Base-by-base conservation (phyloP, 2,329 filamentous ascomycete species). In the Ophiostoma piceae region DNA sequence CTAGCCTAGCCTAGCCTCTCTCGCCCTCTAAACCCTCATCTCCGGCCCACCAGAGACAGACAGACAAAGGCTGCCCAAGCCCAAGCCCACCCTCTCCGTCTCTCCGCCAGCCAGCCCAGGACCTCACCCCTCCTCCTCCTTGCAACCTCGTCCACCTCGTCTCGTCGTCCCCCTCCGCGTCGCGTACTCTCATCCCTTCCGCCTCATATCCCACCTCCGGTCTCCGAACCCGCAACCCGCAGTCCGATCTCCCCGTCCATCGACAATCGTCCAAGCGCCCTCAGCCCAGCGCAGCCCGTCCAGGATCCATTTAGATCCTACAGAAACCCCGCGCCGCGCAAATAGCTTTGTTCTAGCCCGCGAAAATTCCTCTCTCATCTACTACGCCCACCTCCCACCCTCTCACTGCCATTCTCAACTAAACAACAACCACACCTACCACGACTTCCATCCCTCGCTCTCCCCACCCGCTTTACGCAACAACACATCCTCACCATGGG, bases 401-500 rank as follows among this genome's bases (percentile, higher is more conserved):
- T 22, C 57, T 12, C 57, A 62, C 32, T 62, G 12, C 57, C 57
- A 62, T 64, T 37, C 29, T 64, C 60, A 16, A 65, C 62, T 39
- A 37, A 22, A 39, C 62, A 65, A 39, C 35, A n/a, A 65, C 62
- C 39, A 47, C 65, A 32, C 32, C 65, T 68, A n/a, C 57, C 60
- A 66, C 43, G 16, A 26, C 22, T 8, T 14, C 69, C 7, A 47
- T 19, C 2, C 39, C 19, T n/a, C 19, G 66, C 47, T 66, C 70
- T 39, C 43, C 9, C 60, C 41, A 16, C 60, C 62, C 16, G 39
- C 68, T 57, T 41, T 51, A 35, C 65, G 41, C 70, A 66, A 32
- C 41, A 66, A 74, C 74, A 75, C 72, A 75, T 74, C 57, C 75
- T 79, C 78, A 80, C 79, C 82, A 99, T 99, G 95, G 95, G 95